Evolutionary conservation across 108 stramenopile species (phyloP).

Genomic region (Cylindrotheca fusiformis): DNA sequence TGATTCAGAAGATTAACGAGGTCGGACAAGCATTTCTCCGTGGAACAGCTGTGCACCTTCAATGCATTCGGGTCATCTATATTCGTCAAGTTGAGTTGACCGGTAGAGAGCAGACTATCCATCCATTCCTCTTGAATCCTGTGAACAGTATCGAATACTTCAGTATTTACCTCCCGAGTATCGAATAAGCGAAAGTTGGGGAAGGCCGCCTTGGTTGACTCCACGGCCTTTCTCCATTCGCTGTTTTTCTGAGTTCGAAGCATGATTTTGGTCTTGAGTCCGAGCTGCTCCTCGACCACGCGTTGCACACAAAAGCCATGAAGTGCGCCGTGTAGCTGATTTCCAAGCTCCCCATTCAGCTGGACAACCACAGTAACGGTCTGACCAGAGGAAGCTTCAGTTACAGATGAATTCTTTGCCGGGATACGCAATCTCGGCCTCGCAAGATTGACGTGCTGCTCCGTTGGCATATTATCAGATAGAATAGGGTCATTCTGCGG

Average conservation of each 20-base stretch:
- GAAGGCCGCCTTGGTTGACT: slow-evolving; percentile 24
- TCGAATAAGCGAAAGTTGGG: slow-evolving; percentile 22
- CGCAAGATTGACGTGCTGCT: no score
- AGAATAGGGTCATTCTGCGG: no score
- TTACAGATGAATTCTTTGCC: no score
- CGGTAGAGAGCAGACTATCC: no score
- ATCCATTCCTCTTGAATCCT: slow-evolving; percentile 12
- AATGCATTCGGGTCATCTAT: slow-evolving; percentile 5
- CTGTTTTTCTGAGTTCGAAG: slow-evolving; percentile 15
- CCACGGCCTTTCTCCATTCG: slow-evolving; percentile 22
- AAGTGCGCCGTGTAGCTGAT: slow-evolving; percentile 28
- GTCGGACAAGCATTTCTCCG: no score
- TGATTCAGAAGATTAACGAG: no score
- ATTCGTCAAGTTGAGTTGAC: not conserved
- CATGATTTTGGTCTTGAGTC: slow-evolving; percentile 9
- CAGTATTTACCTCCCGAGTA: slow-evolving; percentile 16
- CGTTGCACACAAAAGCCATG: slow-evolving; percentile 15
- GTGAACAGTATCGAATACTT: slow-evolving; percentile 17
- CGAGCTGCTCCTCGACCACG: slow-evolving; percentile 13
- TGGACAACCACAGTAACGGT: slow-evolving; percentile 37
- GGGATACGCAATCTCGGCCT: no score
- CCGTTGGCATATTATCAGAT: no score
- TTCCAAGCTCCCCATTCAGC: slow-evolving; percentile 44
- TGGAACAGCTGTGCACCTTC: not conserved
- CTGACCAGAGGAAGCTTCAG: no score